Conservation (phyloP, 495 filamentous ascomycete genomes). For the Penicillium coffeae region DNA sequence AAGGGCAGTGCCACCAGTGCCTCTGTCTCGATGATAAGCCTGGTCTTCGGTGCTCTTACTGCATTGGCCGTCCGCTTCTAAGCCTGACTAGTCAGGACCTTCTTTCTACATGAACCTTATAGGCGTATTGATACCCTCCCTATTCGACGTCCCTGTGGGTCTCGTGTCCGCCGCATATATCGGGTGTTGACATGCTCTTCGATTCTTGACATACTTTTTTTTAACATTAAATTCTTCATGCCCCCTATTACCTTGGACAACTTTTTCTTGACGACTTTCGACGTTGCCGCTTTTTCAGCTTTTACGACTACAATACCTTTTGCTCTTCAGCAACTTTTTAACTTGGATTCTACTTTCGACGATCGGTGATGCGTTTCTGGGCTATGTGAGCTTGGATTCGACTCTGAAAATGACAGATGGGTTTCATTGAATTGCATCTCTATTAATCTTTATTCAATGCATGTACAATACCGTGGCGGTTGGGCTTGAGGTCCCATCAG, state of each 20-base stretch:
- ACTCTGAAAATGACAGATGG: conserved; percentile 17
- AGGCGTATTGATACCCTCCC: neutral
- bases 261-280: conserved; percentile 20
- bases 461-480: neutral
- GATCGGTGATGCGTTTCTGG: conserved; percentile 9
- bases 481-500: neutral
- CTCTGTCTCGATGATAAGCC: conserved; percentile 23
- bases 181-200: conserved; percentile 13
- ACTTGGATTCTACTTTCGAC: conserved; percentile 18
- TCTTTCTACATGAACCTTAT: conserved; percentile 8
- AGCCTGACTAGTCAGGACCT: conserved; percentile 5
- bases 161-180: conserved; percentile 1
- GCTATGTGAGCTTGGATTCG: conserved; percentile 13
- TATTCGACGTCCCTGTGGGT: neutral
- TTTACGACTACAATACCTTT: conserved; percentile 25
- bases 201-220: conserved; percentile 11
- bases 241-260: conserved; percentile 12
- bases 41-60: conserved; percentile 28
- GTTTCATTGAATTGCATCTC: conserved; percentile 7
- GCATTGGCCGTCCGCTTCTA: conserved; percentile 25
- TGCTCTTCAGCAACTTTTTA: conserved; percentile 26
- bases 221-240: conserved; percentile 18
- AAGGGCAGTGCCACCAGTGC: conserved; percentile 19
- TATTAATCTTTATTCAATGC: neutral
- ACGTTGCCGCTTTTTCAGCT: conserved; percentile 21